Conservation (phyloP, 2,329 filamentous ascomycete species). For the Coniella lustricola region DNA sequence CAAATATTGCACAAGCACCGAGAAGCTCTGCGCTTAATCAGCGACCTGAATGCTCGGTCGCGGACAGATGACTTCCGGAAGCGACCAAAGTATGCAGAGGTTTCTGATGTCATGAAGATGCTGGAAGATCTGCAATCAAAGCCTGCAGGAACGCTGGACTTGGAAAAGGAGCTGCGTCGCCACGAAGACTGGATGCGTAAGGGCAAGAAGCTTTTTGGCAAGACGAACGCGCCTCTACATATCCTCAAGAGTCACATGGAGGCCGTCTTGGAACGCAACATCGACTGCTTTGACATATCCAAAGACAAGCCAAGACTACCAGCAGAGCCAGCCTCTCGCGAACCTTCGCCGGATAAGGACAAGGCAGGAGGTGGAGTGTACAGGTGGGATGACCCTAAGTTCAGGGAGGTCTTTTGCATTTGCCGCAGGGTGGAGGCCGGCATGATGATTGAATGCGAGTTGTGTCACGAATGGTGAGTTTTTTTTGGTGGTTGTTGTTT, state of each 20-base stretch:
- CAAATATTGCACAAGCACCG: slow-evolving; percentile 92
- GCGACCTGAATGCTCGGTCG: slow-evolving; percentile 72
- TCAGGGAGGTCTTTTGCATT: slow-evolving; percentile 88
- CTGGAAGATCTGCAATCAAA: slow-evolving; percentile 88
- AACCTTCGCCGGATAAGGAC: slow-evolving; percentile 51
- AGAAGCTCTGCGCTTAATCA: slow-evolving; percentile 83
- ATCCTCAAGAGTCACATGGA: slow-evolving; percentile 94
- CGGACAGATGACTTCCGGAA: slow-evolving; percentile 68
- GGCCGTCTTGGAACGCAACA: slow-evolving; percentile 82
- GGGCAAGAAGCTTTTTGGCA: slow-evolving; percentile 95
- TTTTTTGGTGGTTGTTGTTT: no score
- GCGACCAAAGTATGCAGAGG: slow-evolving; percentile 80
- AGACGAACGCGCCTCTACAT: slow-evolving; percentile 93
- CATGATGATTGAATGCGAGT: slow-evolving; percentile 99
- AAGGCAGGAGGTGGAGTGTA: slow-evolving; percentile 34
- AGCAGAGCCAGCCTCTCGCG: slow-evolving; percentile 84
- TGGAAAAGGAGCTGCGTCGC: slow-evolving; percentile 88
- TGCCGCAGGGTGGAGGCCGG: slow-evolving; percentile 88
- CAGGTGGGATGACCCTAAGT: slow-evolving; percentile 55
- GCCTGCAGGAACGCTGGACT: slow-evolving; percentile 79
- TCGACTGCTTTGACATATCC: slow-evolving; percentile 82
- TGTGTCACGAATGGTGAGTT: slow-evolving; percentile 91
- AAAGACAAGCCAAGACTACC: slow-evolving; percentile 80
- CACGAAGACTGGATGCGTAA: slow-evolving; percentile 99
- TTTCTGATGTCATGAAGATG: slow-evolving; percentile 82